Conservation (phyloP, 1,284 basidiomycete species). For the Somion occarium region DNA sequence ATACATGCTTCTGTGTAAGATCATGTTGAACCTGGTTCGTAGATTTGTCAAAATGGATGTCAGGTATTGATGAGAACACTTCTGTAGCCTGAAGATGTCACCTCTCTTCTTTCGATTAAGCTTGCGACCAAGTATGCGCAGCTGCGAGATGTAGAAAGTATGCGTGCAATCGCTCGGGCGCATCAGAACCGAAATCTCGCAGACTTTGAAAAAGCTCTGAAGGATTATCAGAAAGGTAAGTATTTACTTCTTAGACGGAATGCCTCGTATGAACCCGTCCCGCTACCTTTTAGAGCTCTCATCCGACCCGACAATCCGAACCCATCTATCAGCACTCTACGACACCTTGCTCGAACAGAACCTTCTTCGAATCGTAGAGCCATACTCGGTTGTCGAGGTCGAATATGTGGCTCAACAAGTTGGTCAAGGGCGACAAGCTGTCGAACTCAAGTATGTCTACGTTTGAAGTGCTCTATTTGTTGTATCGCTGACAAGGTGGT, state of each 20-base stretch:
- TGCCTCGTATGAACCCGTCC: too few species aligned
- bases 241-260: conserved; percentile 11
- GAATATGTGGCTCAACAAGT: conserved; percentile 87
- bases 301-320: conserved; percentile 90
- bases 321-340: conserved; percentile 89
- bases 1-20: conserved; percentile 97
- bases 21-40: conserved; percentile 92
- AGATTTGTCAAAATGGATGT: conserved; percentile 1
- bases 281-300: conserved; percentile 94
- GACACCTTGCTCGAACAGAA: conserved; percentile 97
- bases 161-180: conserved; percentile 93
- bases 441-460: conserved; percentile 83
- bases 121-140: conserved; percentile 84
- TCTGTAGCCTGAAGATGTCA: conserved; percentile 86
- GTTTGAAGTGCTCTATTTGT: background rate
- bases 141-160: conserved; percentile 84
- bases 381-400: conserved; percentile 90
- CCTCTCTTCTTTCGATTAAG: conserved; percentile 82
- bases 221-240: conserved; percentile 84
- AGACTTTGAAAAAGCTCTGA: conserved; percentile 84
- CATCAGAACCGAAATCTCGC: conserved; percentile 88
- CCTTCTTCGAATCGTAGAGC: conserved; percentile 90
- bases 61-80: background rate
- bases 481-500: background rate
- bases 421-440: conserved; percentile 85